Conservation (phyloP, 208 protist genomes). For the Kentomonas sorsogonicus region DNA sequence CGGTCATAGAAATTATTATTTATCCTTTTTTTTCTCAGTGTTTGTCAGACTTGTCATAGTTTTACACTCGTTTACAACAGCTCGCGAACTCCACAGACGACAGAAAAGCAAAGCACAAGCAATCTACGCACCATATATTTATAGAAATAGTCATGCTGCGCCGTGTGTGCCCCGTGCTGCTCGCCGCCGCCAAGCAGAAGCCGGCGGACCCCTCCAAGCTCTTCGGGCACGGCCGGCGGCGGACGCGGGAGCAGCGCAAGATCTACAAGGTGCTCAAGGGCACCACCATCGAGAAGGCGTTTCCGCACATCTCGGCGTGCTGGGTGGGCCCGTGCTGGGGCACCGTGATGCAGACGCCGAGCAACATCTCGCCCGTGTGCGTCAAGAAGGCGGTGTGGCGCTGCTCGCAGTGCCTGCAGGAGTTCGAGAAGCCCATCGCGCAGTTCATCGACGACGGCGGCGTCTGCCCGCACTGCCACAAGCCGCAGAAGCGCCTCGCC, state of each 20-base stretch:
- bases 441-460: slow-evolving; percentile 69
- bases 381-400: slow-evolving; percentile 75
- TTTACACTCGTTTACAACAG: too few relatives aligned
- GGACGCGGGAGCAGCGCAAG: slow-evolving; percentile 41
- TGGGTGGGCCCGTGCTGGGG: slow-evolving; percentile 88
- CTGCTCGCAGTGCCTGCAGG: slow-evolving; percentile 66
- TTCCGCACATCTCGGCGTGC: slow-evolving; percentile 80
- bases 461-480: slow-evolving; percentile 75
- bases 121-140: too few relatives aligned
- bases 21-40: background rate
- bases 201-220: slow-evolving; percentile 36
- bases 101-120: too few relatives aligned
- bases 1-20: too few relatives aligned
- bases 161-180: slow-evolving; percentile 10
- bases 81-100: too few relatives aligned
- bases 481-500: slow-evolving; percentile 42
- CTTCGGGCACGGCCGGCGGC: slow-evolving; percentile 45
- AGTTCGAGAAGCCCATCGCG: slow-evolving; percentile 76
- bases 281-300: slow-evolving; percentile 59
- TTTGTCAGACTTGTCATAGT: background rate
- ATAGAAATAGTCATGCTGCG: slow-evolving; percentile 26
- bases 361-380: slow-evolving; percentile 59
- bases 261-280: slow-evolving; percentile 59
- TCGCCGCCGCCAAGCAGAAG: slow-evolving; percentile 4
- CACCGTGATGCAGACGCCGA: slow-evolving; percentile 76